A percentile compares a stretch with the other conserved stretches of the same genome.
phyloP scores from a whole-genome alignment of 345 rosid species.

The Boechera divaricarpa region DNA sequence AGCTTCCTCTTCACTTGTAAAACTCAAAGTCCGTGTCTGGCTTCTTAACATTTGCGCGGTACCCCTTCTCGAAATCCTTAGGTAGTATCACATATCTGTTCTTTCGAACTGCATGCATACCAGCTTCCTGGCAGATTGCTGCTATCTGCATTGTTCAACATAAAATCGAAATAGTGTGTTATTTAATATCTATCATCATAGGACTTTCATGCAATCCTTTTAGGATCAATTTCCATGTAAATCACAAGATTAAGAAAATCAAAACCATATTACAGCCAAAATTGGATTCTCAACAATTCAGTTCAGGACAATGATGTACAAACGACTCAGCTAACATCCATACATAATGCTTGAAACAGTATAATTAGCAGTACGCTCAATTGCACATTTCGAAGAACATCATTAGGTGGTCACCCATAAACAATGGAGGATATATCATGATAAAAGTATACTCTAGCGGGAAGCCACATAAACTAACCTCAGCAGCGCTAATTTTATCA shows the following conservation, averaged over 20 bases:
- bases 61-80: conserved; percentile 98
- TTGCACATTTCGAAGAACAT: not conserved
- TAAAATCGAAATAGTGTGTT: not conserved
- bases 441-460: not conserved
- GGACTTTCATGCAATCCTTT: conserved; percentile 3
- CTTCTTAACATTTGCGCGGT: conserved; percentile 97
- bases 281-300: conserved; percentile 6
- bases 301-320: conserved; percentile 20
- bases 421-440: not conserved
- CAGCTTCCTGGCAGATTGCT: conserved; percentile 99
- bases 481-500: conserved; percentile 99
- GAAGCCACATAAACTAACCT: conserved; percentile 72
- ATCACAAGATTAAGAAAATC: not conserved
- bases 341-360: conserved; percentile 4
- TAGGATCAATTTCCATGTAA: not conserved
- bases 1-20: conserved; percentile 63
- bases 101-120: conserved; percentile 99
- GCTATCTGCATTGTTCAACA: conserved; percentile 63
- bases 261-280: conserved; percentile 12
- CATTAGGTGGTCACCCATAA: conserved; percentile 1
- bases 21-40: conserved; percentile 98
- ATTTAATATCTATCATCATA: not conserved
- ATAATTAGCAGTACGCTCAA: conserved; percentile 16
- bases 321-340: conserved; percentile 14
- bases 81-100: conserved; percentile 96